Conservation (phyloP, 805 yeast genomes). For the Nakazawaea wyomingensis region DNA sequence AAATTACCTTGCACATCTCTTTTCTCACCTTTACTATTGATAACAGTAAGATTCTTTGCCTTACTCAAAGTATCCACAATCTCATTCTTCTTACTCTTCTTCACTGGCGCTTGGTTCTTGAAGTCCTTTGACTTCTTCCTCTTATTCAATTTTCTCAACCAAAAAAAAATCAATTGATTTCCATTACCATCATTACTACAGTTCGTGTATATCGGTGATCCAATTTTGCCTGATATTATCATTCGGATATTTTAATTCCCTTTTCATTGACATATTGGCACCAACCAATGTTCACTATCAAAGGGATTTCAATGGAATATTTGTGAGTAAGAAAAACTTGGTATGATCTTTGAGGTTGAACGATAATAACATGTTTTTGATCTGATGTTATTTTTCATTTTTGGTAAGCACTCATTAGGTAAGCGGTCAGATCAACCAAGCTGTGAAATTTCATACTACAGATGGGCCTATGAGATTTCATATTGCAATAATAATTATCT, state of each 20-base stretch:
- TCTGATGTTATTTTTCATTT: too few species aligned
- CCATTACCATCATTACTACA: slow-evolving; percentile 7
- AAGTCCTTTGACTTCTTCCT: slow-evolving; percentile 63
- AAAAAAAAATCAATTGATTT: slow-evolving; percentile 10
- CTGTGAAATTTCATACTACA: too few species aligned
- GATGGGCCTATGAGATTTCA: too few species aligned
- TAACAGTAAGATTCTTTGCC: slow-evolving; percentile 73
- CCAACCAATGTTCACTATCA: not conserved
- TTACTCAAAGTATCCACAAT: slow-evolving; percentile 66
- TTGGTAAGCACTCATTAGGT: too few species aligned
- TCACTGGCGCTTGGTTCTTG: slow-evolving; percentile 32
- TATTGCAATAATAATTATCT: too few species aligned
- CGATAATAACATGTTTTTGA: too few species aligned
- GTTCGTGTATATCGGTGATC: slow-evolving; percentile 7
- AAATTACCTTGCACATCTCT: slow-evolving; percentile 68
- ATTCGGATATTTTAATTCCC: slow-evolving; percentile 3
- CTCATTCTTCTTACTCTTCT: slow-evolving; percentile 52
- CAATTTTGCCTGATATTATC: not conserved
- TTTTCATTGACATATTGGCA: not conserved
- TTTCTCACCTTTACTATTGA: slow-evolving; percentile 71
- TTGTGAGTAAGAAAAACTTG: slow-evolving; percentile 6
- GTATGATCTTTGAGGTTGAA: too few species aligned
- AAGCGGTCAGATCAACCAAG: too few species aligned
- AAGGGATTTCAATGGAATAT: not conserved
- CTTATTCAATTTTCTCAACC: slow-evolving; percentile 82